A percentile compares a stretch with the other conserved stretches of the same genome.
These are phyloP conservation scores for Fusarium anthophilum DNA, from an alignment of 2,329 filamentous ascomycete genomes.

Conservation along the genomic window DNA sequence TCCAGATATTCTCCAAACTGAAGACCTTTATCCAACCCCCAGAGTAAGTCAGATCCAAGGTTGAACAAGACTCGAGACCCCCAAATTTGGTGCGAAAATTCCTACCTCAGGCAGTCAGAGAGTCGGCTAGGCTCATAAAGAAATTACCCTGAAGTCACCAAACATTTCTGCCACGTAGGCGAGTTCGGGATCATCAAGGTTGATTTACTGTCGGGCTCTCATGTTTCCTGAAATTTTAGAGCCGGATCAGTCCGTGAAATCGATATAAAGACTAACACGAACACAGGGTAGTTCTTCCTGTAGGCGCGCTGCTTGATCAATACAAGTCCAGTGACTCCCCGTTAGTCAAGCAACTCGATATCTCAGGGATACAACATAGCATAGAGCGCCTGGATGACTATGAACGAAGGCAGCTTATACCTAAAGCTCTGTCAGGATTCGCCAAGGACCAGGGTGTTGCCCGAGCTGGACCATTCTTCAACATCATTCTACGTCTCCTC, in stretches of 20 bases:
- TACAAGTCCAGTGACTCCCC: conserved; percentile 81
- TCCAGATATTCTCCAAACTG: conserved; percentile 61
- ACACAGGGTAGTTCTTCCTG: conserved; percentile 77
- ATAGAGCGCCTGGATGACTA: conserved; percentile 58
- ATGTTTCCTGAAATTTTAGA: not conserved
- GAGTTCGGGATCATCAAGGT: not conserved
- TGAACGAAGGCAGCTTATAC: conserved; percentile 78
- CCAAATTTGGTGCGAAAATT: not conserved
- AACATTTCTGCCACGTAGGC: not conserved
- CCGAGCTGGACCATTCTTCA: conserved; percentile 72
- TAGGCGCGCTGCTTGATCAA: conserved; percentile 84
- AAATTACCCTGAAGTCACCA: not conserved
- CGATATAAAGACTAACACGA: conserved; percentile 2
- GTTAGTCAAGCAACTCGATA: conserved; percentile 86
- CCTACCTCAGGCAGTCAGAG: not conserved
- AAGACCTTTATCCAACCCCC: conserved; percentile 64
- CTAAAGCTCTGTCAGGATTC: conserved; percentile 54
- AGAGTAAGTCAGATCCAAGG: conserved; percentile 41
- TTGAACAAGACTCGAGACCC: too few species aligned
- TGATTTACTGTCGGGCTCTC: not conserved
- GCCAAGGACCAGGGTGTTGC: conserved; percentile 45
- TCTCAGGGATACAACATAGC: conserved; percentile 90
- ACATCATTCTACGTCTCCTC: conserved; percentile 81
- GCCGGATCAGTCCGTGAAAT: not conserved
- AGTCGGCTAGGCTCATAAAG: not conserved